Percentiles rank a stretch among this genome's conserved stretches.
Evolutionary conservation across 176 grass and related monocot genomes (phyloP).

Genomic region (Oryza meyeriana): DNA sequence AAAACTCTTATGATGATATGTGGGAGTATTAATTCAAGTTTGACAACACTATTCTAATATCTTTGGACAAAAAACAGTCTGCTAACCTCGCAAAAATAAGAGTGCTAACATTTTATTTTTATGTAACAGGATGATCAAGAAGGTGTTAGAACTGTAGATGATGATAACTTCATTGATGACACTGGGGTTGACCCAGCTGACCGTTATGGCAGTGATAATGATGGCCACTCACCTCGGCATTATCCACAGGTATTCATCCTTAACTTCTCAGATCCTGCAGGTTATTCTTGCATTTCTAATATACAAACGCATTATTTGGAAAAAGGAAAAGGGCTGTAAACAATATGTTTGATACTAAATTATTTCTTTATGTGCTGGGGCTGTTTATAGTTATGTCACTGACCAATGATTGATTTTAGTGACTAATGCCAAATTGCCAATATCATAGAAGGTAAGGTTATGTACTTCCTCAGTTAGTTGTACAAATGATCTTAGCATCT

Average conservation of each 20-base stretch:
- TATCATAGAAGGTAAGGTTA: neutral
- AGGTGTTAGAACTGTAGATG: constrained; percentile 75
- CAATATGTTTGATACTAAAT: neutral
- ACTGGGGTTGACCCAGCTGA: constrained; percentile 81
- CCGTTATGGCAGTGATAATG: constrained; percentile 89
- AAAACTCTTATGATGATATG: neutral
- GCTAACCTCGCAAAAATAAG: neutral
- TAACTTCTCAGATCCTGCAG: neutral
- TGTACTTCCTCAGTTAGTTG: neutral
- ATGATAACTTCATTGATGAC: constrained; percentile 98
- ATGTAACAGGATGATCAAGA: constrained; percentile 92
- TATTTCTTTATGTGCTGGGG: neutral
- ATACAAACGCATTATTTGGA: neutral
- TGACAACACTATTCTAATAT: neutral
- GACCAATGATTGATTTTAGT: neutral
- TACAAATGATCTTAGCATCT: neutral
- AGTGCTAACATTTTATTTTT: neutral
- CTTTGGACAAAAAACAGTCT: no score
- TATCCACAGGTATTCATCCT: constrained; percentile 61
- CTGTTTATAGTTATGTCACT: neutral
- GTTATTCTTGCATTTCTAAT: neutral
- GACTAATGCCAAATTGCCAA: neutral
- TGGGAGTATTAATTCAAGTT: neutral
- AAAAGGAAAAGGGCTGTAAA: neutral
- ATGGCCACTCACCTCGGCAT: constrained; percentile 54